These are phyloP conservation scores for Eucalyptus sp. DNA, from an alignment of 345 rosid species.

Conservation along the genomic window DNA sequence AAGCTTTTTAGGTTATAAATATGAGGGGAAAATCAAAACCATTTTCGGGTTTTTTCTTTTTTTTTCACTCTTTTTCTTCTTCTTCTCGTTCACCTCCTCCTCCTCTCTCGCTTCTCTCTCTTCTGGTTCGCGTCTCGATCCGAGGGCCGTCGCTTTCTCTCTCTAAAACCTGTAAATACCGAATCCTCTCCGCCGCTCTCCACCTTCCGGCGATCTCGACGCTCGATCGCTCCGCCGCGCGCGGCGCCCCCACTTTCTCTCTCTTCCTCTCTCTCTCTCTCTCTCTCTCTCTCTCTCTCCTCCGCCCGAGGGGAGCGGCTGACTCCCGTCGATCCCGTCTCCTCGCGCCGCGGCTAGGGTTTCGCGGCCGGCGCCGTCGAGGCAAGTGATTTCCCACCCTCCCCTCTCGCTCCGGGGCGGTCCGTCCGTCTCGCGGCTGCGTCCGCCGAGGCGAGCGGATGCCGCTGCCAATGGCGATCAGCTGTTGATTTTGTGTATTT, in stretches of 20 bases:
- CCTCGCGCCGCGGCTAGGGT: constrained; percentile 21
- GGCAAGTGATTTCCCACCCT: constrained; percentile 7
- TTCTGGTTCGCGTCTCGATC: constrained; percentile 7
- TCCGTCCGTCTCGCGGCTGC: background rate
- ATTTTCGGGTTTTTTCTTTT: background rate
- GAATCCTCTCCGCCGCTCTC: background rate
- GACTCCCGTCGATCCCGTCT: background rate
- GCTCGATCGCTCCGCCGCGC: background rate
- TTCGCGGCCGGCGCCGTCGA: background rate
- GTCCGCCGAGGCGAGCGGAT: background rate
- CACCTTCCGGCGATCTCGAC: background rate
- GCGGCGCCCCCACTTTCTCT: background rate
- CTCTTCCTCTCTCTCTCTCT: background rate
- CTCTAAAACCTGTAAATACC: background rate
- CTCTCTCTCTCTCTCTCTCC: background rate
- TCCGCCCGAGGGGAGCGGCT: background rate
- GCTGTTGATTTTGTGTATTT: background rate
- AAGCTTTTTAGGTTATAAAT: background rate
- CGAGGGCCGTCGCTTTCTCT: background rate
- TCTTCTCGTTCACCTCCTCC: background rate
- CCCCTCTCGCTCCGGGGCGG: background rate
- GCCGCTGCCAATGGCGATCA: background rate
- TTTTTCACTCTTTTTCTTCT: background rate
- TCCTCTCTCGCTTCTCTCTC: background rate
- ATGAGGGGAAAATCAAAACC: background rate